Percentiles rank a stretch among this genome's conserved stretches.
These are phyloP conservation scores for Aspergillus wentii DNA, from an alignment of 495 filamentous ascomycete species.

Conservation along the genomic window DNA sequence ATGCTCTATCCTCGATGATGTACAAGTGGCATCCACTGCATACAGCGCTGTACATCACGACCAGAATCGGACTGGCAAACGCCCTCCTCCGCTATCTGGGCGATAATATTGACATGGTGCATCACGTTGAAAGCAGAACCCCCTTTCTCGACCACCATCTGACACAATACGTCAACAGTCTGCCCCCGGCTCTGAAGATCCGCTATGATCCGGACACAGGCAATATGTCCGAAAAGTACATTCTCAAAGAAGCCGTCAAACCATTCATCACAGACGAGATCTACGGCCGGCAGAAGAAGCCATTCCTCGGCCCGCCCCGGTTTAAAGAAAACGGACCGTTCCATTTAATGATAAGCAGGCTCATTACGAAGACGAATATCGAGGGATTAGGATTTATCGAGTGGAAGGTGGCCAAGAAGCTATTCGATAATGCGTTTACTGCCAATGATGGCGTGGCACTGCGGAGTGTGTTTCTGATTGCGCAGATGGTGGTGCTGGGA, in stretches of 20 bases:
- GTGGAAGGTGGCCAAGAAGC: neutral
- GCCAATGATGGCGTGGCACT: no score
- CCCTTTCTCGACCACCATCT: slow-evolving; percentile 45
- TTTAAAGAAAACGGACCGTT: slow-evolving; percentile 27
- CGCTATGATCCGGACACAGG: neutral
- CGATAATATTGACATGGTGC: slow-evolving; percentile 45
- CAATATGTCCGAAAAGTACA: slow-evolving; percentile 34
- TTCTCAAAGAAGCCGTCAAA: slow-evolving; percentile 35
- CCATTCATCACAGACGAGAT: slow-evolving; percentile 42
- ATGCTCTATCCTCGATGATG: slow-evolving; percentile 17
- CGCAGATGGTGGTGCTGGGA: no score
- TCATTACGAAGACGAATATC: slow-evolving; percentile 29
- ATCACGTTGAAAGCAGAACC: slow-evolving; percentile 37
- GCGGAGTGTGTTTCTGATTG: no score
- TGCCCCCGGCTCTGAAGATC: slow-evolving; percentile 40
- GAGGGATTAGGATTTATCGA: slow-evolving; percentile 30
- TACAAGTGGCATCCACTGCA: slow-evolving; percentile 44
- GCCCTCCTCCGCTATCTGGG: slow-evolving; percentile 33
- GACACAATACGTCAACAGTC: slow-evolving; percentile 35
- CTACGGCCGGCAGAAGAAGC: slow-evolving; percentile 36
- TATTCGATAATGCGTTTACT: neutral
- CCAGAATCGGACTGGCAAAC: slow-evolving; percentile 31
- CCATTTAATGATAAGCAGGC: slow-evolving; percentile 18
- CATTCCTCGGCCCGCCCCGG: slow-evolving; percentile 27
- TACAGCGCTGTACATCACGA: slow-evolving; percentile 34